Conservation (phyloP, 1,284 basidiomycete species). For the Rugosomyces carneus region DNA sequence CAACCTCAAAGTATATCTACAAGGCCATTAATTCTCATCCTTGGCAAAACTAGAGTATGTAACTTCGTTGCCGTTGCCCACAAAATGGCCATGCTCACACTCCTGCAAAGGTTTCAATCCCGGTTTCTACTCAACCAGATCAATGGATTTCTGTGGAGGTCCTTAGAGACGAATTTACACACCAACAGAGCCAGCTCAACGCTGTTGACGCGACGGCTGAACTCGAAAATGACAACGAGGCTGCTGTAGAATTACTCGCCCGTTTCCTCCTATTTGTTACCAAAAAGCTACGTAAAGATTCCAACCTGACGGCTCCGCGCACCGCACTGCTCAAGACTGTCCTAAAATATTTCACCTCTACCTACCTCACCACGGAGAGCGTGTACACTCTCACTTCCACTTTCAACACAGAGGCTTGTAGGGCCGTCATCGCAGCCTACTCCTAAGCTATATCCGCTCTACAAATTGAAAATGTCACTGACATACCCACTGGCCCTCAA, state of each 20-base stretch:
- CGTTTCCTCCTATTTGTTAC: constrained; percentile 76
- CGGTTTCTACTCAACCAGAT: constrained; percentile 69
- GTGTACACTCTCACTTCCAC: constrained; percentile 75
- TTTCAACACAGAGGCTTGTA: constrained; percentile 74
- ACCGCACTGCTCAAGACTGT: constrained; percentile 68
- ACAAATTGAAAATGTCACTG: constrained; percentile 51
- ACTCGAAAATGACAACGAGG: constrained; percentile 52
- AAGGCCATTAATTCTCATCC: constrained; percentile 60
- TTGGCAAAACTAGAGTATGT: constrained; percentile 63
- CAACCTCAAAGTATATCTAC: constrained; percentile 36
- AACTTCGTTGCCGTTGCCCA: constrained; percentile 15
- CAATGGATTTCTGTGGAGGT: constrained; percentile 89
- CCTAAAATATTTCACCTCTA: constrained; percentile 72
- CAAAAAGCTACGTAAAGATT: constrained; percentile 50
- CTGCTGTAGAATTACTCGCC: constrained; percentile 71
- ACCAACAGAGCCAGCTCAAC: constrained; percentile 54
- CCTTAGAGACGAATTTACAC: constrained; percentile 79
- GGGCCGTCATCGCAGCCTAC: constrained; percentile 76
- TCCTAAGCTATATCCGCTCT: constrained; percentile 74
- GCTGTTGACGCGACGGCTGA: constrained; percentile 45
- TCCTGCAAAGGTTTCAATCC: constrained; percentile 64
- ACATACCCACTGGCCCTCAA: constrained; percentile 58
- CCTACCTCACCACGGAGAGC: constrained; percentile 72
- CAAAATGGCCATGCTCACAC: constrained; percentile 8
- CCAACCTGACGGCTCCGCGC: constrained; percentile 49